phyloP scores from a whole-genome alignment of 2,329 filamentous ascomycete species.

The Colletotrichum navitas region DNA sequence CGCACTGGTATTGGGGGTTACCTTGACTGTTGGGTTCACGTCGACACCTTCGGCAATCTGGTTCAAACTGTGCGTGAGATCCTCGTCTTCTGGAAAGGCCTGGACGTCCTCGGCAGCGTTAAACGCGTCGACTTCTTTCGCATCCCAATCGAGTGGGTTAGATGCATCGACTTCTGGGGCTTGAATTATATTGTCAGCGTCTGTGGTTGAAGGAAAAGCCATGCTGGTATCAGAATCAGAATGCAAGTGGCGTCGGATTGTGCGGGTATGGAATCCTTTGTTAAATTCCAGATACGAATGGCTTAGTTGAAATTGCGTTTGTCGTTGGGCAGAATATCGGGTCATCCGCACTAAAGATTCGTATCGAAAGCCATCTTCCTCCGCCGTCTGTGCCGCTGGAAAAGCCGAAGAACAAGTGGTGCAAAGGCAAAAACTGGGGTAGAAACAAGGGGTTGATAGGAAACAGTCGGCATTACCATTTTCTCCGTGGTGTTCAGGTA shows the following conservation, averaged over 20 bases:
- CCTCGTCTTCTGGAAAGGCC: constrained; percentile 20
- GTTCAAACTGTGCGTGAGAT: constrained; percentile 1
- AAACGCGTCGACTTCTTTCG: constrained; percentile 17
- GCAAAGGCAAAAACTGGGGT: constrained; percentile 38
- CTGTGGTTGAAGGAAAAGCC: constrained; percentile 43
- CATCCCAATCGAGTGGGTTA: constrained; percentile 47
- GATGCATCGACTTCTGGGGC: constrained; percentile 45
- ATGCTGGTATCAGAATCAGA: constrained; percentile 41
- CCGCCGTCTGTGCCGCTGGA: constrained; percentile 25
- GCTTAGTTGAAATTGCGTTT: neutral
- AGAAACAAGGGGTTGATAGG: constrained; percentile 26
- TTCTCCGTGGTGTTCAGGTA: constrained; percentile 7
- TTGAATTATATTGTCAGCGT: constrained; percentile 47
- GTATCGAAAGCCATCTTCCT: constrained; percentile 31
- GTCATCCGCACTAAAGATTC: constrained; percentile 25
- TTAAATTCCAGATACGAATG: neutral
- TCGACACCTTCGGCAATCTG: constrained; percentile 18
- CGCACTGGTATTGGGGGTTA: constrained; percentile 46
- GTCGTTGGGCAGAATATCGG: constrained; percentile 8
- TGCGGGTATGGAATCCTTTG: neutral
- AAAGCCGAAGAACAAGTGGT: constrained; percentile 16
- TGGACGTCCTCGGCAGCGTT: constrained; percentile 10
- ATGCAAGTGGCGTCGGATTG: constrained; percentile 25
- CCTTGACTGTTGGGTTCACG: constrained; percentile 30
- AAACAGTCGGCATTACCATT: constrained; percentile 39